Evolutionary conservation across 2,329 filamentous ascomycete species (phyloP), one percentile per base, ranked within the genome.

Genomic region (Aspergillus brasiliensis): DNA sequence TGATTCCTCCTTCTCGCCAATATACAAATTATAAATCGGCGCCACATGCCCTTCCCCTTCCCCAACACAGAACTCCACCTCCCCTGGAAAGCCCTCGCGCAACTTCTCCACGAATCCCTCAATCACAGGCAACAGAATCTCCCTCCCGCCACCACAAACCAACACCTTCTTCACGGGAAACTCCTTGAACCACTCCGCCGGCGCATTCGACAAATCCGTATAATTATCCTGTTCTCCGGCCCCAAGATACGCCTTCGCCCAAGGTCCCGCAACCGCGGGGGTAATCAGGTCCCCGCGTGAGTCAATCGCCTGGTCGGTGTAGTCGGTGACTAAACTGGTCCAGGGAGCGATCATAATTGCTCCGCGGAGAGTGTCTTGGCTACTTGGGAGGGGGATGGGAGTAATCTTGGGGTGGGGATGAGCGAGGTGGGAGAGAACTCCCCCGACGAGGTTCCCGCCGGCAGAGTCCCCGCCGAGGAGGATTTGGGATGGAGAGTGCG

Each of bases 301-400:
- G 58, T 87, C 86, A 8, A 73, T 70, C 6, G 68, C 66, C 48
- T 78, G 80, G 2, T 77, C 78, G 0, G 74, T 70, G 25, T 79
- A 78, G 17, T 78, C 71, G 0, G 75, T 76, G n/a, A 77, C 74
- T 61, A 88, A 82, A 1, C 79, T 79, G 1, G 80, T 76, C 86
- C 86, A 89, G 0, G 86, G 86, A 0, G 81, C 82, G 57, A 88
- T 81, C 6, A 87, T 75, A 7, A 87, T 67, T 0, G 81, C 78
- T 3, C 79, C 84, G 2, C 78, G 78, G 15, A 88, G 72, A 8
- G 78, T 79, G 3, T 69, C 69, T 0, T 72, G 66, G 6, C 85
- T n/a, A n/a, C n/a, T n/a, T n/a, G n/a, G n/a, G n/a, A n/a, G 69
- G 0, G 69, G 57, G 19, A 87, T 59, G 0, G 74, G 70, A 0